Evolutionary conservation across 176 grass and related monocot species (phyloP), one percentile per base, ranked within the genome.

Genomic region (Saccharum spontaneum): DNA sequence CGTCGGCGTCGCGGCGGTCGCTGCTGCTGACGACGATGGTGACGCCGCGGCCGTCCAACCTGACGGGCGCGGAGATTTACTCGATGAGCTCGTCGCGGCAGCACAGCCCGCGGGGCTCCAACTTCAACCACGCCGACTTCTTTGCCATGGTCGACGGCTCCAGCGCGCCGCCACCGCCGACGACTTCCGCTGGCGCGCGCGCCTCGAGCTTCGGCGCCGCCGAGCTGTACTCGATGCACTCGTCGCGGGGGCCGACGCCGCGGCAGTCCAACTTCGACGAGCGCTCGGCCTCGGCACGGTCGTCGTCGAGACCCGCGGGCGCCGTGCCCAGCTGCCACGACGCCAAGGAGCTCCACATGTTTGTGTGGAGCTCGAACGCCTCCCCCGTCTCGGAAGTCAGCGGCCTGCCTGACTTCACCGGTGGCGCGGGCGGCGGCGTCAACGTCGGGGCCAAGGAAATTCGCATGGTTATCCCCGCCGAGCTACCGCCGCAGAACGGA

Each of bases 321-420:
- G 46, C 39, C 49, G 69, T 83, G 49, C 54, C 75, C n/a, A 77
- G 77, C 48, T 50, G 14, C 80, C 93, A 95, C 12, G 97, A 99
- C 49, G 86, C 90, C 40, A 99, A 94, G 81, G 97, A 99, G 93
- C 89, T 95, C 43, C 97, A 98, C 89, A 98, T 98, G 97, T 98
- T 98, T 83, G 91, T 98, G 41, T 98, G 97, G 97, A 94, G 91
- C 86, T 96, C 97, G 3, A 88, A 78, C 70, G 74, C 91, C 23
- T 96, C 93, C 77, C 97, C 97, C n/a, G 93, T 89, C 43, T 99
- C 97, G 5, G 97, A 99, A 8, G 91, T 90, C 22, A 87, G 91
- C 62, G 93, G 91, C 23, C 87, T 99, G 73, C 97, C 83, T 10
- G 70, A 90, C 61, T 90, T 95, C 57, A 69, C 71, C 4, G 69